Evolutionary conservation across 495 filamentous ascomycete genomes (phyloP).

Genomic region (Pyronema domesticum): DNA sequence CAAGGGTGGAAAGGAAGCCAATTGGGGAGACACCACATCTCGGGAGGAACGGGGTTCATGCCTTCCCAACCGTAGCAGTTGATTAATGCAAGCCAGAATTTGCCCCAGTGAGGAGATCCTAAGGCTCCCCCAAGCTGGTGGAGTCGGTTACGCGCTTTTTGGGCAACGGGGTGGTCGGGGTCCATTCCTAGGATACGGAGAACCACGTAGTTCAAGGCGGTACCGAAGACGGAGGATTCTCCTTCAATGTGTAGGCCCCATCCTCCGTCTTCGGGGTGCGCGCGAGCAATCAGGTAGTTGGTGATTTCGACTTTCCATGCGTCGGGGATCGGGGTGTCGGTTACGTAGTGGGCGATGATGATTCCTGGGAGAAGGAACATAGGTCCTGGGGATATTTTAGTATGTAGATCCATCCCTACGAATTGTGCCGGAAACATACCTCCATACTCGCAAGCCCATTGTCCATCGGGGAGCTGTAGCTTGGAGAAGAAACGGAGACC

Average conservation of each 20-base stretch:
- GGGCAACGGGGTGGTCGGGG: conserved; percentile 67
- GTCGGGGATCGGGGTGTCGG: conserved; percentile 70
- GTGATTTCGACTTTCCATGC: conserved; percentile 75
- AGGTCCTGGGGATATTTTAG: conserved; percentile 21
- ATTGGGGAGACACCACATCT: conserved; percentile 87
- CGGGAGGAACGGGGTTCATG: conserved; percentile 83
- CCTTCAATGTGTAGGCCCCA: conserved; percentile 96
- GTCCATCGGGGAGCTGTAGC: conserved; percentile 69
- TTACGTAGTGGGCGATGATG: conserved; percentile 78
- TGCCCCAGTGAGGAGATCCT: conserved; percentile 81
- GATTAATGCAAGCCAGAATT: conserved; percentile 76
- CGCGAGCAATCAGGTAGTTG: conserved; percentile 78
- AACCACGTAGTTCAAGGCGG: conserved; percentile 70
- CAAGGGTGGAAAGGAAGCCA: conserved; percentile 91
- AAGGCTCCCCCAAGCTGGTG: conserved; percentile 75
- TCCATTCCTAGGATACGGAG: conserved; percentile 76
- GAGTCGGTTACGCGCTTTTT: conserved; percentile 66
- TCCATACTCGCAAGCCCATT: conserved; percentile 96
- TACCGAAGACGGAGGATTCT: conserved; percentile 85
- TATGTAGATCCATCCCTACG: conserved; percentile 30
- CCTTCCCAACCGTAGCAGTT: conserved; percentile 77
- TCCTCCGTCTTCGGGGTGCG: conserved; percentile 75
- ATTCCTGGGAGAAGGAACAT: conserved; percentile 75
- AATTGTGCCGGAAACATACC: conserved; percentile 27
- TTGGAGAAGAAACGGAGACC: conserved; percentile 77